These are phyloP conservation scores for Ustilago trichophora DNA, from an alignment of 1,284 basidiomycete genomes.

Conservation along the genomic window DNA sequence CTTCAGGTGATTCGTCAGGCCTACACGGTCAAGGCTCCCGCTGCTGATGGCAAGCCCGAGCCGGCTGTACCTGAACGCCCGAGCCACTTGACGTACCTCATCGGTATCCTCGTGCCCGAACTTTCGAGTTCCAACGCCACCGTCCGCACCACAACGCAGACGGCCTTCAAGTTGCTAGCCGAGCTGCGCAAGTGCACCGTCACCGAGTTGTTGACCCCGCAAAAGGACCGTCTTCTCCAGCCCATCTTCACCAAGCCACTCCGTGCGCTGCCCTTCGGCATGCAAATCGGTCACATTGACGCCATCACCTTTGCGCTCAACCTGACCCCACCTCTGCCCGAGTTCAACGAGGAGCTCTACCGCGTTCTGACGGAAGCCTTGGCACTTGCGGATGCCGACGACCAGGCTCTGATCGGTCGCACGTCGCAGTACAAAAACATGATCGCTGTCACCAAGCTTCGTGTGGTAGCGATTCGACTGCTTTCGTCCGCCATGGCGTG, in stretches of 20 bases:
- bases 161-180: slow-evolving; percentile 82
- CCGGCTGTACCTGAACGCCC: slow-evolving; percentile 42
- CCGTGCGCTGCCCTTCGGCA: slow-evolving; percentile 91
- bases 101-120: slow-evolving; percentile 88
- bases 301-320: slow-evolving; percentile 87
- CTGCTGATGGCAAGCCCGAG: slow-evolving; percentile 38
- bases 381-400: slow-evolving; percentile 94
- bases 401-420: slow-evolving; percentile 78
- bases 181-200: slow-evolving; percentile 78
- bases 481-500: slow-evolving; percentile 93
- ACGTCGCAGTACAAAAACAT: slow-evolving; percentile 82
- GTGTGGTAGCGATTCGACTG: slow-evolving; percentile 94
- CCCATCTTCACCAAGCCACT: slow-evolving; percentile 96
- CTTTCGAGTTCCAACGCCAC: slow-evolving; percentile 86
- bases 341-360: slow-evolving; percentile 89
- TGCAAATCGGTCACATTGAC: slow-evolving; percentile 98
- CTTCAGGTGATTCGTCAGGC: slow-evolving; percentile 75
- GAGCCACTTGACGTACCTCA: slow-evolving; percentile 70
- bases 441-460: slow-evolving; percentile 85
- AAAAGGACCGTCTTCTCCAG: slow-evolving; percentile 85
- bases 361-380: slow-evolving; percentile 92
- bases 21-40: slow-evolving; percentile 42
- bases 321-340: slow-evolving; percentile 84
- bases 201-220: slow-evolving; percentile 81
- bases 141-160: slow-evolving; percentile 85